Evolutionary conservation across 1,284 basidiomycete species (phyloP).

Genomic region (Pascua guehoae): DNA sequence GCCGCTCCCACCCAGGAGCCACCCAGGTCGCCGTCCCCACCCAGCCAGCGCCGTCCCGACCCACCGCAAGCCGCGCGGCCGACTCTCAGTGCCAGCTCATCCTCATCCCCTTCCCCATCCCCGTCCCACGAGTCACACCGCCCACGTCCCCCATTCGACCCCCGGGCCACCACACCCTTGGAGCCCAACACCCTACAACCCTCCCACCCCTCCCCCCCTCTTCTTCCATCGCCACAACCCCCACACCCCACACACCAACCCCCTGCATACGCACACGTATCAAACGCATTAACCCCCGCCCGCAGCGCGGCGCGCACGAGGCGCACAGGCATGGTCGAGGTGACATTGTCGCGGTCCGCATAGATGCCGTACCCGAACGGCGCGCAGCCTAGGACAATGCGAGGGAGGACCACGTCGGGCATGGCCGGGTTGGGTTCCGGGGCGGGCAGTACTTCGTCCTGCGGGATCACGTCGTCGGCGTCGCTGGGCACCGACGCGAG

Average conservation of each 20-base stretch:
- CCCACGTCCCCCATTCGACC: no score
- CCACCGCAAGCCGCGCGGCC: no score
- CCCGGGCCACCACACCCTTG: no score
- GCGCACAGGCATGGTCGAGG: conserved; percentile 61
- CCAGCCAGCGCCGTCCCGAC: no score
- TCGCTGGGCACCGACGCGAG: conserved; percentile 18
- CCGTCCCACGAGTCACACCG: no score
- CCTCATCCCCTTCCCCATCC: no score
- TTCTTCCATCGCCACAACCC: background rate
- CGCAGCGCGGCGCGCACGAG: conserved; percentile 73
- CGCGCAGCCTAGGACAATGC: conserved; percentile 64
- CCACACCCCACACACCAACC: background rate
- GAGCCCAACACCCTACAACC: background rate
- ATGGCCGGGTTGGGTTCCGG: background rate
- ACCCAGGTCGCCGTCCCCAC: no score
- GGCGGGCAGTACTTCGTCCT: conserved; percentile 21
- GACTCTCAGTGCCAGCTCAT: no score
- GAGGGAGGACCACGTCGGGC: conserved; percentile 49
- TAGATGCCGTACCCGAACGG: conserved; percentile 68
- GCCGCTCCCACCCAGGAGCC: no score
- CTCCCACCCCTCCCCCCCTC: background rate
- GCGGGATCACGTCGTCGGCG: conserved; percentile 23
- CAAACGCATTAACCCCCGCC: conserved; percentile 85
- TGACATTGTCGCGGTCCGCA: conserved; percentile 61
- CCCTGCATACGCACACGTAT: conserved; percentile 57